Evolutionary conservation across 139 green algal species (phyloP).

Genomic region (Coccomyxa sp.): DNA sequence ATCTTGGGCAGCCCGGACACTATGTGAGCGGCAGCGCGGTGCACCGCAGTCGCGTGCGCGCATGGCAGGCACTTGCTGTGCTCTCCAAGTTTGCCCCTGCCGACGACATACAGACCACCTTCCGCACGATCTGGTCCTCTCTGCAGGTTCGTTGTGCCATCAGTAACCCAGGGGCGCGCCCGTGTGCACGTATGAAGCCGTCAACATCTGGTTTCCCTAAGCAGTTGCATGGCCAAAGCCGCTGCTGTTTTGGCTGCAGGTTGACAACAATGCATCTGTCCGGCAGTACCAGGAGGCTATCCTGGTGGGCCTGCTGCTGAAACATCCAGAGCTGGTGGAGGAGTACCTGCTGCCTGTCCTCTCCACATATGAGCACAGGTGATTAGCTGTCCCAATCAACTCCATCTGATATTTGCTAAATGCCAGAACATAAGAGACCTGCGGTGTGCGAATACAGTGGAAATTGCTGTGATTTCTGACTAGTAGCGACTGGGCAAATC

Average conservation of each 20-base stretch:
- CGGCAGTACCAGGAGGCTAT: conserved; percentile 73
- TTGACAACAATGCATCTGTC: conserved; percentile 40
- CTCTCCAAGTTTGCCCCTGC: conserved; percentile 33
- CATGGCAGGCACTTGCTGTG: conserved; percentile 60
- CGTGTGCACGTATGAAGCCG: no score
- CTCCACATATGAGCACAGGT: conserved; percentile 23
- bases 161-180: no score
- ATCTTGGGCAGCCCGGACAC: no score
- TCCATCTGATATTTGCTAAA: neutral
- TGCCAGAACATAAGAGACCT: no score
- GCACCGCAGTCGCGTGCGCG: conserved; percentile 62
- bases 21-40: conserved; percentile 6
- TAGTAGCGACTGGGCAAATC: no score
- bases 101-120: neutral
- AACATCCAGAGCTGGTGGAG: conserved; percentile 32
- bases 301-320: conserved; percentile 45
- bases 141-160: conserved; percentile 1
- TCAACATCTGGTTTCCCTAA: no score
- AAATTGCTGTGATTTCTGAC: no score
- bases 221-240: no score
- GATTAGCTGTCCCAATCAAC: neutral
- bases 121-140: conserved; percentile 24
- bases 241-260: no score
- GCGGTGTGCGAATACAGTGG: no score
- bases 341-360: conserved; percentile 50